Conservation (phyloP, 2,329 filamentous ascomycete species). For the Aspergillus latus region DNA sequence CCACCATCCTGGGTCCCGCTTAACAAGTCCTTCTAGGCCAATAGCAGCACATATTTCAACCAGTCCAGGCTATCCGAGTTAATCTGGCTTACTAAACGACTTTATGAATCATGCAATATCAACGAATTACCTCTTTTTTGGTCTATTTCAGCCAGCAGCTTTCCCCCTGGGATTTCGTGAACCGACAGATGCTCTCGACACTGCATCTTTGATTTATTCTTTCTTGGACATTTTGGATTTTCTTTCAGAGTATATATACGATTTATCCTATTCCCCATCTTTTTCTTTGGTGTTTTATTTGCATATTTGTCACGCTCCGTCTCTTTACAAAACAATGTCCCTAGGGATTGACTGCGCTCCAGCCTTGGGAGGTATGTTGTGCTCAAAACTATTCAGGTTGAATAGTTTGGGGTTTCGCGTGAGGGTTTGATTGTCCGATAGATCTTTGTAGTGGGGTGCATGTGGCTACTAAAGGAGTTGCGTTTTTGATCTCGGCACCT, state of each 20-base stretch:
- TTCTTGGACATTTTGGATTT: constrained; percentile 6
- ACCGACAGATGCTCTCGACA: constrained; percentile 3
- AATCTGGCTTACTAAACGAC: constrained; percentile 8
- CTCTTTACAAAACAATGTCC: constrained; percentile 13
- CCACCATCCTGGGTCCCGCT: constrained; percentile 26
- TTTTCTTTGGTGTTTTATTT: constrained; percentile 3
- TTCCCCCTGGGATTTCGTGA: not conserved
- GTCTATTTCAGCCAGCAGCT: not conserved
- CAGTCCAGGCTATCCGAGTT: constrained; percentile 1
- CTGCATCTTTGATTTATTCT: not conserved
- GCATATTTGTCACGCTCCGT: constrained; percentile 2
- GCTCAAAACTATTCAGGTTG: constrained; percentile 4
- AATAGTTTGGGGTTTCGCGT: constrained; percentile 6
- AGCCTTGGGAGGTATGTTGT: constrained; percentile 2
- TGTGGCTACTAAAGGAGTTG: constrained; percentile 31
- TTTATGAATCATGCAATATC: not conserved
- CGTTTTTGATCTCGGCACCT: constrained; percentile 3
- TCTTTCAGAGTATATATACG: constrained; percentile 26
- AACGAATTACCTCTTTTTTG: not conserved
- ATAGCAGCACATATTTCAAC: not conserved
- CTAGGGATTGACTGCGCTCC: constrained; percentile 11
- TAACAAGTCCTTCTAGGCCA: constrained; percentile 29
- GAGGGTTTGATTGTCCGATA: constrained; percentile 15
- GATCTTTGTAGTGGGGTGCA: constrained; percentile 22
- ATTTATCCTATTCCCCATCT: constrained; percentile 10